Evolutionary conservation across 352 stramenopile species (phyloP), one percentile per base, ranked within the genome.

Genomic region (Lagenidium sp.): DNA sequence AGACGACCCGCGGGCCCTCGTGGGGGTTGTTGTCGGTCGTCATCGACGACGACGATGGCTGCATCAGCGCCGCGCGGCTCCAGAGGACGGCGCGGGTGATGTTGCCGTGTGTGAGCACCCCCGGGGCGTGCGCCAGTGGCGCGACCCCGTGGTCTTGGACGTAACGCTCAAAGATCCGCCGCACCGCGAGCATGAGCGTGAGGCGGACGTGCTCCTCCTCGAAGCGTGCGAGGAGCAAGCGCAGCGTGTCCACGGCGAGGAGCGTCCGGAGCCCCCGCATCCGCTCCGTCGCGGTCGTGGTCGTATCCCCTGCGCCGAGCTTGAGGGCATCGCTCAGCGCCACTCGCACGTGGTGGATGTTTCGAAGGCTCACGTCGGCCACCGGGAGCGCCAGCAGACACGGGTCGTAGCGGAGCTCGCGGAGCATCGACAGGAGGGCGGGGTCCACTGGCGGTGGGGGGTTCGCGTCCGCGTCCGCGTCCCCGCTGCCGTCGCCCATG

Each of bases 191-290:
- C 0, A 46, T 53, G n/a, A 71, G 31, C 0, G 65, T 55, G 1
- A 55, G 30, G 26, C 50, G 34, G 34, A 82, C 57, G 13, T 57
- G 31, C 23, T 47, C 47, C 18, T 34, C 32, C 6, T 60, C 54
- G 24, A 62, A 55, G 6, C 65, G 65, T 25, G 50, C 26, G 6
- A 73, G 11, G 29, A 78, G 35, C 8, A 78, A 35, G 4, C 54
- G 52, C 7, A 82, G 41, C 40, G 67, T 76, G 36, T 76, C 65
- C 5, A 78, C 29, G 5, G 63, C 58, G 15, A 82, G 39, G 36
- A 76, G 44, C 8, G 53, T 53, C 1, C 68, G 60, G 16, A 74
- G 44, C n/a, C 49, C 29, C 1, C 55, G 35, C 51, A 82, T 59
- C 6, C 35, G 13, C 11, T 24, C 22, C 2, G 38, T 6, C 1